Evolutionary conservation across 257 asterid genomes (phyloP).

Genomic region (Nicotiana sylvestris): DNA sequence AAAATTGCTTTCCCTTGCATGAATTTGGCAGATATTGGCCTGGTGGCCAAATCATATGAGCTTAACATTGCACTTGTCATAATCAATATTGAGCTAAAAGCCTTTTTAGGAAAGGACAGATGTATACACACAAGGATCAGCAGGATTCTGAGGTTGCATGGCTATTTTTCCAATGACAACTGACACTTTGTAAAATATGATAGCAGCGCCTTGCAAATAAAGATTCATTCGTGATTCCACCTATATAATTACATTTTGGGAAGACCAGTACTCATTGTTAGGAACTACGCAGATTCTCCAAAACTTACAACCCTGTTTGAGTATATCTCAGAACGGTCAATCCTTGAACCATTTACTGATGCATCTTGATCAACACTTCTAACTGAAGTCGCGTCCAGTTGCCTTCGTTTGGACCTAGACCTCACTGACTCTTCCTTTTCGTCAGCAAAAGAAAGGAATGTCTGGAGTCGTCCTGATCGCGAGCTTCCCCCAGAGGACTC

Average conservation of each 20-base stretch:
- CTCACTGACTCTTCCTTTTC: slow-evolving; percentile 41
- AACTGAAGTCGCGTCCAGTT: slow-evolving; percentile 20
- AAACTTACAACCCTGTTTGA: background rate
- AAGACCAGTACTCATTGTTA: background rate
- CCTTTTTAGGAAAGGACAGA: background rate
- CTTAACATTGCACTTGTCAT: background rate
- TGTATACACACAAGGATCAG: background rate
- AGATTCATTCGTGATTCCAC: background rate
- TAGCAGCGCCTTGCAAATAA: background rate
- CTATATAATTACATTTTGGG: background rate
- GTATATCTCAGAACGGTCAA: slow-evolving; percentile 12
- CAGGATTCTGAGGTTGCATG: background rate
- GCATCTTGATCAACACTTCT: slow-evolving; percentile 12
- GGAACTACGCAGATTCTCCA: slow-evolving; percentile 10
- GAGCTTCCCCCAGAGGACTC: slow-evolving; percentile 27
- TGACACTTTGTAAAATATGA: background rate
- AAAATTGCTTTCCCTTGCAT: no score
- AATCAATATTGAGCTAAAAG: background rate
- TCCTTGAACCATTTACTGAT: slow-evolving; percentile 15
- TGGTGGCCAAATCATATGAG: background rate
- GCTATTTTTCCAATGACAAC: no score
- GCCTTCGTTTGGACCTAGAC: slow-evolving; percentile 30
- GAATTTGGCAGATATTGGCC: background rate
- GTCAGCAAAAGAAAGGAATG: slow-evolving; percentile 47
- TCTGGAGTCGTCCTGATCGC: slow-evolving; percentile 25